Percentiles rank a stretch among this genome's conserved stretches.
Evolutionary conservation across 768 basidiomycete species (phyloP).

Genomic region (Neoboletus brunneissimus): DNA sequence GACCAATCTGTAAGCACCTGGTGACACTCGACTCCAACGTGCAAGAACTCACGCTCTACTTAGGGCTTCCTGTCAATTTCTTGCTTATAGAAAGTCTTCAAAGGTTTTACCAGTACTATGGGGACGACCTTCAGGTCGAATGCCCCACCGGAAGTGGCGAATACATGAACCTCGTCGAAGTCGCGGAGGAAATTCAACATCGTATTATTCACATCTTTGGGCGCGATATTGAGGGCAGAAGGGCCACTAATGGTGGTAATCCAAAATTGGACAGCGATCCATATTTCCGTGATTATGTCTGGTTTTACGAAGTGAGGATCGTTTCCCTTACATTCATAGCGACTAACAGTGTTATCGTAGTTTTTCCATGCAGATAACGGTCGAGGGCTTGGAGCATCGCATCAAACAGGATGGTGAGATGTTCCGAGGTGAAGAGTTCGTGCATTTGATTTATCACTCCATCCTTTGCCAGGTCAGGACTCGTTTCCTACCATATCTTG

Average conservation of each 20-base stretch:
- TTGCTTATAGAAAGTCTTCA: conserved; percentile 94
- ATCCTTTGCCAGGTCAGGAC: conserved; percentile 59
- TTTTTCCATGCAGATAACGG: conserved; percentile 96
- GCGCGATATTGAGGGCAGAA: conserved; percentile 80
- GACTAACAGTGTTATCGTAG: conserved; percentile 35
- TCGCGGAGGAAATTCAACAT: conserved; percentile 98
- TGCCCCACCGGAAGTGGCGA: conserved; percentile 98
- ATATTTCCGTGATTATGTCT: conserved; percentile 94
- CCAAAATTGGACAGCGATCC: conserved; percentile 86
- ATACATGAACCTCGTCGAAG: conserved; percentile 90
- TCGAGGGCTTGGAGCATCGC: conserved; percentile 91
- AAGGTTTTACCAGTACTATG: conserved; percentile 97
- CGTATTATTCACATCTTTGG: conserved; percentile 98
- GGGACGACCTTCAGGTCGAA: conserved; percentile 88
- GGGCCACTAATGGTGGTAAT: conserved; percentile 92
- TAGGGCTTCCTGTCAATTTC: conserved; percentile 96
- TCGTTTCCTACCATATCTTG: conserved; percentile 88
- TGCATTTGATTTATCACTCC: neutral
- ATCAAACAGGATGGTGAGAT: conserved; percentile 93
- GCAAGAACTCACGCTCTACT: conserved; percentile 5
- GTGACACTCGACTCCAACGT: neutral
- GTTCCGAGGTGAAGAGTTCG: neutral
- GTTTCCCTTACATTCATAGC: neutral
- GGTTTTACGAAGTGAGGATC: conserved; percentile 81
- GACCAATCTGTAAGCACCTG: conserved; percentile 68